phyloP scores from a whole-genome alignment of 768 basidiomycete species.

The Guyanaporus albipodus region DNA sequence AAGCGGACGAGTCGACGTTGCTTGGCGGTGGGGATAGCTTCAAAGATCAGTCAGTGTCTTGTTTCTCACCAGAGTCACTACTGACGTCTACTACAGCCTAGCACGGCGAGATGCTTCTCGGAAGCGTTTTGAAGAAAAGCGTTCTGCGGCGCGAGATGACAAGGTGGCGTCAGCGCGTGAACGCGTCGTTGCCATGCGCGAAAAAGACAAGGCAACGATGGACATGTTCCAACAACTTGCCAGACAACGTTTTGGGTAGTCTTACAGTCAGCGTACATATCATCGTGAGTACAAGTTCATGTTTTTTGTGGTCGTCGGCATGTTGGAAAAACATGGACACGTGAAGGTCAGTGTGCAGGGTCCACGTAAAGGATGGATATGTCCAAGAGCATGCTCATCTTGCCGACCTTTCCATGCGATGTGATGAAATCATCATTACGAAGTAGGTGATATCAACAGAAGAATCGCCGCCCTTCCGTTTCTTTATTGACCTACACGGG shows the following conservation, averaged over 20 bases:
- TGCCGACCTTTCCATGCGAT: too few species aligned
- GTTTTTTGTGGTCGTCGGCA: too few species aligned
- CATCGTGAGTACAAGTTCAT: constrained; percentile 13
- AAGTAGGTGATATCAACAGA: too few species aligned
- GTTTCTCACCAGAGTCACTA: neutral
- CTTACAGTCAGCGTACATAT: constrained; percentile 3
- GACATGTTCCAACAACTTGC: constrained; percentile 93
- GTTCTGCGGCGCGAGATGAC: constrained; percentile 40
- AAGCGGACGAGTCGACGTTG: constrained; percentile 73
- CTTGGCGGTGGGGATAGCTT: constrained; percentile 86
- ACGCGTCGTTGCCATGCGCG: constrained; percentile 55
- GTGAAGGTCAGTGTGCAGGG: too few species aligned
- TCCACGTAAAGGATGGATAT: too few species aligned
- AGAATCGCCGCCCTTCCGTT: too few species aligned
- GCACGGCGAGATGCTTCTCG: constrained; percentile 72
- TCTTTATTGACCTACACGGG: too few species aligned
- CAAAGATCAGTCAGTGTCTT: constrained; percentile 57
- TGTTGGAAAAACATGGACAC: too few species aligned
- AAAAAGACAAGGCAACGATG: constrained; percentile 91
- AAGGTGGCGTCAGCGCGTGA: constrained; percentile 52
- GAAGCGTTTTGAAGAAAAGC: constrained; percentile 55
- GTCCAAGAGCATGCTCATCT: too few species aligned
- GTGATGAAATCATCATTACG: too few species aligned
- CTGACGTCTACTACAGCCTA: constrained; percentile 45
- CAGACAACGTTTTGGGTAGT: constrained; percentile 79